Evolutionary conservation across 1,139 yeast genomes (phyloP).

Genomic region (Suhomyces bokatorum): DNA sequence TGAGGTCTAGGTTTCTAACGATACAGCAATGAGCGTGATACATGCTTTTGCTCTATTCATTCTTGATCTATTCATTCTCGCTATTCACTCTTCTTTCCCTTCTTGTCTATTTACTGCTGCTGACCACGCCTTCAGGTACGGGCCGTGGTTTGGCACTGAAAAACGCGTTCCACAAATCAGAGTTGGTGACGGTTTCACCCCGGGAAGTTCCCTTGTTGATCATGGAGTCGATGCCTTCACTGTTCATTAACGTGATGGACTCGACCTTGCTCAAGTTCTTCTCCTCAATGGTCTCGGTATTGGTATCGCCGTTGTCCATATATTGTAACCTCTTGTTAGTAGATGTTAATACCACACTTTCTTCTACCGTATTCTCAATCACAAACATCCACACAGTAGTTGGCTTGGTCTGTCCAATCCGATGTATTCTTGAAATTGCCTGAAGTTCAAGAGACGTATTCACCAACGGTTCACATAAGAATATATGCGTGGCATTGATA

Average conservation of each 20-base stretch:
- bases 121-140: background rate
- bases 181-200: slow-evolving; percentile 57
- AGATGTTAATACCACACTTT: slow-evolving; percentile 67
- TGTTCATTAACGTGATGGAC: slow-evolving; percentile 37
- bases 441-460: slow-evolving; percentile 85
- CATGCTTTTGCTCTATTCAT: no score
- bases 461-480: slow-evolving; percentile 88
- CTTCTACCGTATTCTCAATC: slow-evolving; percentile 85
- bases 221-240: slow-evolving; percentile 42
- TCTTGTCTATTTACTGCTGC: background rate
- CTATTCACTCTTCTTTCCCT: no score
- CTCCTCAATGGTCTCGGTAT: slow-evolving; percentile 16
- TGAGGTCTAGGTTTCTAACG: no score
- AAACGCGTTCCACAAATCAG: slow-evolving; percentile 62
- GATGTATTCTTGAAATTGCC: slow-evolving; percentile 86
- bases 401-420: slow-evolving; percentile 81
- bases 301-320: slow-evolving; percentile 18
- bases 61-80: no score
- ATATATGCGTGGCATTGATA: slow-evolving; percentile 88
- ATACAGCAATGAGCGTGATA: no score
- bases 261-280: slow-evolving; percentile 33
- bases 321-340: slow-evolving; percentile 51
- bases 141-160: slow-evolving; percentile 34
- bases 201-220: slow-evolving; percentile 43
- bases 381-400: slow-evolving; percentile 94